Evolutionary conservation across 495 filamentous ascomycete species (phyloP), one percentile per base, ranked within the genome.

Genomic region (Haplographium delicatum): DNA sequence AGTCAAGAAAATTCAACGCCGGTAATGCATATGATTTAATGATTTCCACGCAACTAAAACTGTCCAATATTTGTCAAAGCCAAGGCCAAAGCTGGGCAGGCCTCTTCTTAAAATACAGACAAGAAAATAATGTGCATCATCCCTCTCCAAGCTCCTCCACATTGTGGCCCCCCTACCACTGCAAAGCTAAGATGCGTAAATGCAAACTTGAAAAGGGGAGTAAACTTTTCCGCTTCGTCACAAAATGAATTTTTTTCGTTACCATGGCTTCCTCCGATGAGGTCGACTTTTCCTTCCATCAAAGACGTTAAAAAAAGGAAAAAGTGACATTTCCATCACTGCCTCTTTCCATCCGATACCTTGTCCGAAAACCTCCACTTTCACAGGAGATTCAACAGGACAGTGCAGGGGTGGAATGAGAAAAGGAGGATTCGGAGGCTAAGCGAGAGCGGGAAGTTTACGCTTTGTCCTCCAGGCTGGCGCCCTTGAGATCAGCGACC

Each of bases 391-490:
- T n/a, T n/a, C n/a, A n/a, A n/a, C n/a, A n/a, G 15, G 23, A 25
- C 15, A 30, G 44, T 71, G 69, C 72, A 42, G 65, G 27, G 42
- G 34, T 20, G 19, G 23, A 27, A 42, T 40, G 22, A 23, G 42
- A 30, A 41, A 18, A 51, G 39, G 38, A 30, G 11, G 33, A 8
- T 22, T 44, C 9, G 30, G 42, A 40, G 35, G 20, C 16, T n/a
- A 30, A 18, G 22, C 8, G 15, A 28, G 25, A 19, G 18, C 27
- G 16, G 18, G 31, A 28, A 23, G 22, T 46, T 43, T 60, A 62
- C 51, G 45, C 58, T 53, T 85, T 81, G 25, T 78, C 78, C 56
- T 86, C 81, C 11, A 96, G 67, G 0, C 84, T 82, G 42, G 89
- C 78, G 38, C 75, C 69, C 65, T 88, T 85, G 47, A 95, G 69